These are phyloP conservation scores for Eucalyptus lansdowneana DNA, from an alignment of 345 rosid genomes.

Conservation along the genomic window DNA sequence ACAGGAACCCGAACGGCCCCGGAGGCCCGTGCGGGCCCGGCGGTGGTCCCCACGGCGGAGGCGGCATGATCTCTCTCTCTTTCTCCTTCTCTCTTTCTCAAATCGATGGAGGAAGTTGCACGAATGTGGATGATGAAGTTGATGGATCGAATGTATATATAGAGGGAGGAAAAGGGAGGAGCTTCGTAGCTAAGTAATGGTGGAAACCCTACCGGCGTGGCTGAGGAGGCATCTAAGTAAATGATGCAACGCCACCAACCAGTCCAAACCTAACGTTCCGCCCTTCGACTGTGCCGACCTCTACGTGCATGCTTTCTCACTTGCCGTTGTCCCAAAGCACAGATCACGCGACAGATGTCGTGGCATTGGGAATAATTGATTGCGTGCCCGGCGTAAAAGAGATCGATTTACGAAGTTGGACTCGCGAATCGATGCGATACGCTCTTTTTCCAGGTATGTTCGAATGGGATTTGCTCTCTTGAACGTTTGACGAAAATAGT, in stretches of 20 bases:
- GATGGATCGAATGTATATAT: background rate
- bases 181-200: background rate
- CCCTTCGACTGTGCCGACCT: background rate
- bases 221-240: background rate
- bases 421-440: rapidly evolving
- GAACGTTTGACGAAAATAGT: background rate
- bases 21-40: background rate
- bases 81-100: background rate
- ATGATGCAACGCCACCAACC: background rate
- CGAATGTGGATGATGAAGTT: background rate
- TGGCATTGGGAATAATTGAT: background rate
- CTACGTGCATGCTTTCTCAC: background rate
- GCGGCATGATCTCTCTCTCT: background rate
- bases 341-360: background rate
- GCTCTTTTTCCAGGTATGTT: background rate
- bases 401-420: background rate
- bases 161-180: background rate
- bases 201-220: background rate
- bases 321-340: background rate
- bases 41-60: background rate
- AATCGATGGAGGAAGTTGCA: background rate
- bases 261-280: background rate
- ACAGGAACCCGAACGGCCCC: constrained; percentile 30
- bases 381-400: background rate
- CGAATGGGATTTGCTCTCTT: background rate